Evolutionary conservation across 2,329 filamentous ascomycete genomes (phyloP), one percentile per base, ranked within the genome.

Genomic region (Paracoccidioides brasiliensis): DNA sequence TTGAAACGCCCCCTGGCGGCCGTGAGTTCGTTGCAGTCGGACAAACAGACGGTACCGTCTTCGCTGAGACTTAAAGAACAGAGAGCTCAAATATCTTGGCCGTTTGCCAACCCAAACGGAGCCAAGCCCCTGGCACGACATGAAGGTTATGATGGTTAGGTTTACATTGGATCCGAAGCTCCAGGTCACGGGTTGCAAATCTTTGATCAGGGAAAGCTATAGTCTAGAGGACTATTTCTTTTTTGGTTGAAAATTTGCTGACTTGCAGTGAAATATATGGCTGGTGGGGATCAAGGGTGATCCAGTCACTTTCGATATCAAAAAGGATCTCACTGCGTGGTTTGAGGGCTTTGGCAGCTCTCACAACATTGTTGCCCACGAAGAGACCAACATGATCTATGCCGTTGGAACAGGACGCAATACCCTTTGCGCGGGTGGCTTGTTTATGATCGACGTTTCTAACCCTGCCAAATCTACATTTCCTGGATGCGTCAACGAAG

Each of bases 381-480:
- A 78, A 60, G 76, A 79, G 62, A 77, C 59, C 73, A 78, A 60
- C 76, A 79, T 63, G 56, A 63, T 65, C 62, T 76, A 76, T 59
- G 75, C 72, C 54, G 75, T 78, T 40, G 76, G 74, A 42, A 71
- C 70, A 3, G 70, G 75, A 1, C 67, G 74, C 48, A 72, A 74
- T 28, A 66, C 67, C 59, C 62, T 66, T 30, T 82, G 80, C 72
- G 70, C 68, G 28, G 74, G 75, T 7, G 80, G 80, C 8, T 70
- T 82, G 52, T 80, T 80, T 67, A 80, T 81, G 70, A 78, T 82
- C 60, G 77, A 82, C 64, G 71, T 83, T 35, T 72, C 71, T 3
- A 74, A 81, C 59, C 72, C 78, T 10, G 67, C 74, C 6, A 80
- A 79, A 56, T 77, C 79, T 4, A 75, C 70, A 12, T 74, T 70